These are phyloP conservation scores for Colletotrichum cereale DNA, from an alignment of 2,329 filamentous ascomycete species.

Conservation along the genomic window DNA sequence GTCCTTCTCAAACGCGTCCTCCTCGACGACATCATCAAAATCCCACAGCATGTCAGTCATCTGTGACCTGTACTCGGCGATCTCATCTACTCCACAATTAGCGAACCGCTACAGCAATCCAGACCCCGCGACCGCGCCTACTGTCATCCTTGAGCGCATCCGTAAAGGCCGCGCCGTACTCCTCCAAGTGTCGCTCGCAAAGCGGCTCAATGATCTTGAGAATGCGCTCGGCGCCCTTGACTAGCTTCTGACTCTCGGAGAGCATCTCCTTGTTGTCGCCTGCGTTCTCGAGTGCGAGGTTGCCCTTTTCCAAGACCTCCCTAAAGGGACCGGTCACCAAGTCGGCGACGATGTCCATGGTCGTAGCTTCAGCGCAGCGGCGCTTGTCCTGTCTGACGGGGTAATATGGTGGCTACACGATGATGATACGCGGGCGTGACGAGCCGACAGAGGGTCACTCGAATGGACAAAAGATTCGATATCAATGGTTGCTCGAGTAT, in stretches of 20 bases:
- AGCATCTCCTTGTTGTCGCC: conserved; percentile 60
- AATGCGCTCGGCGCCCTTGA: conserved; percentile 63
- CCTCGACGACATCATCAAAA: conserved; percentile 67
- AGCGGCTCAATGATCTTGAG: conserved; percentile 65
- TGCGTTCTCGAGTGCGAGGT: conserved; percentile 61
- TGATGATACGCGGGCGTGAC: not conserved
- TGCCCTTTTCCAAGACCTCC: conserved; percentile 66
- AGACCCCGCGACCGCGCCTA: conserved; percentile 48
- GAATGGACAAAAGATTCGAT: not conserved
- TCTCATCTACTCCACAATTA: conserved; percentile 56
- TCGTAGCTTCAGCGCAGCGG: not conserved
- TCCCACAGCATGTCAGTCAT: conserved; percentile 67
- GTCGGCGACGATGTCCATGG: conserved; percentile 56
- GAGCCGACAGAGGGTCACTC: not conserved
- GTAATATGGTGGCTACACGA: not conserved
- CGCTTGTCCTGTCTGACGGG: not conserved
- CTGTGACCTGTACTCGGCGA: conserved; percentile 60
- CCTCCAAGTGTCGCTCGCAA: conserved; percentile 61
- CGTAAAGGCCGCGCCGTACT: conserved; percentile 64
- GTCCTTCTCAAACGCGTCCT: conserved; percentile 62
- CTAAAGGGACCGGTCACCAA: conserved; percentile 65
- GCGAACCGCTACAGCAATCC: not conserved
- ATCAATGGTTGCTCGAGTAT: not conserved
- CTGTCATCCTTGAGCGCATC: conserved; percentile 67
- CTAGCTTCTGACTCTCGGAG: conserved; percentile 61